Evolutionary conservation across 257 asterid species (phyloP).

Genomic region (Nicotiana attenuata): DNA sequence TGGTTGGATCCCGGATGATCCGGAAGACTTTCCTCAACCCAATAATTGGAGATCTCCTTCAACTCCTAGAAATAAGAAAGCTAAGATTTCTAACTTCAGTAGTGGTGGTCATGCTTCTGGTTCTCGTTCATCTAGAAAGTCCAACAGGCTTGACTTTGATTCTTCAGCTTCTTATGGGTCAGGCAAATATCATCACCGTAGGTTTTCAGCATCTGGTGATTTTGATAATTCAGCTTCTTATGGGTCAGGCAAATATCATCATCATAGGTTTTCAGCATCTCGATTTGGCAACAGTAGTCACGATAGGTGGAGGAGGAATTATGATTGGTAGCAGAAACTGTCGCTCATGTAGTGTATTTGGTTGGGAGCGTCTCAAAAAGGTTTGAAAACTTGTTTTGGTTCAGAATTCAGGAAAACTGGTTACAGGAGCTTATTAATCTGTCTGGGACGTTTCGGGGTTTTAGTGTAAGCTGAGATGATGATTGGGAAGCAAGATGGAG

Average conservation of each 20-base stretch:
- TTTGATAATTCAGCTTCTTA: slow-evolving; percentile 29
- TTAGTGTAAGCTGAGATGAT: not conserved
- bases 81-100: slow-evolving; percentile 19
- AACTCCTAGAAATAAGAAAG: slow-evolving; percentile 42
- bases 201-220: not conserved
- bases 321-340: slow-evolving; percentile 25
- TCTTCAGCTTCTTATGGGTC: slow-evolving; percentile 36
- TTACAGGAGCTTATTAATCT: not conserved
- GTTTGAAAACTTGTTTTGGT: not conserved
- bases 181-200: slow-evolving; percentile 16
- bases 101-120: slow-evolving; percentile 35
- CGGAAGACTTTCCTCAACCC: slow-evolving; percentile 33
- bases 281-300: slow-evolving; percentile 37
- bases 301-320: slow-evolving; percentile 32
- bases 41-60: slow-evolving; percentile 52
- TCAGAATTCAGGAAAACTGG: not conserved
- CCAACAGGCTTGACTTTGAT: slow-evolving; percentile 22
- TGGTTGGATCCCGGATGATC: slow-evolving; percentile 73
- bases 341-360: not conserved
- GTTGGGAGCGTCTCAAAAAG: not conserved
- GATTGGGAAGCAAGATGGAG: too few relatives aligned
- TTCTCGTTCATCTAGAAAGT: slow-evolving; percentile 33
- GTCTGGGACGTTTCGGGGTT: not conserved
- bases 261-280: slow-evolving; percentile 40
- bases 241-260: slow-evolving; percentile 29